Percentiles rank a stretch among this genome's conserved stretches.
Conservation (phyloP, 2,329 filamentous ascomycete species). For the Sclerotinia spermophila region DNA sequence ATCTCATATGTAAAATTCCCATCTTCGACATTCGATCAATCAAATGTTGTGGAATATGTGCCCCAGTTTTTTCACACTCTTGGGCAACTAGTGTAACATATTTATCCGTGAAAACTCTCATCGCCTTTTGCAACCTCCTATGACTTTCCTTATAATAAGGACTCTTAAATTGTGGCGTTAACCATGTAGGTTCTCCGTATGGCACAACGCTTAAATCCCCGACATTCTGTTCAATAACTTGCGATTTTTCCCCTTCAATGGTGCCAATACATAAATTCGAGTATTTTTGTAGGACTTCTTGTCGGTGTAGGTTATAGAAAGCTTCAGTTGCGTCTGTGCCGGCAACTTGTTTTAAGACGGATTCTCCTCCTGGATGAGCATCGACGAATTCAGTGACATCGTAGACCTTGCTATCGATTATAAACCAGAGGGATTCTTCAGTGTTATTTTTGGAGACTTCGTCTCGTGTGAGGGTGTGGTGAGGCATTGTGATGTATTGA, state of each 20-base stretch:
- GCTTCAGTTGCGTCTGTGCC: slow-evolving; percentile 76
- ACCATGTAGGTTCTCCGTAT: slow-evolving; percentile 82
- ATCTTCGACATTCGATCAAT: slow-evolving; percentile 75
- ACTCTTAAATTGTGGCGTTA: slow-evolving; percentile 70
- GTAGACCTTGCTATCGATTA: slow-evolving; percentile 85
- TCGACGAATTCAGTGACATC: slow-evolving; percentile 82
- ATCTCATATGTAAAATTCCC: slow-evolving; percentile 74
- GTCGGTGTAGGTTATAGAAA: slow-evolving; percentile 89
- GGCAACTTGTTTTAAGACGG: slow-evolving; percentile 75
- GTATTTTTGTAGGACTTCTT: slow-evolving; percentile 85
- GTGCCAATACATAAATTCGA: slow-evolving; percentile 70
- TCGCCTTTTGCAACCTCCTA: slow-evolving; percentile 60
- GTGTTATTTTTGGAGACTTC: slow-evolving; percentile 74
- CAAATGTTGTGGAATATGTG: slow-evolving; percentile 65
- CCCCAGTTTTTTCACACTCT: slow-evolving; percentile 70
- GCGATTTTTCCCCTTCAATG: slow-evolving; percentile 68
- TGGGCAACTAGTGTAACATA: slow-evolving; percentile 72
- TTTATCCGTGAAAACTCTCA: slow-evolving; percentile 69
- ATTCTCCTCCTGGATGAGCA: slow-evolving; percentile 74
- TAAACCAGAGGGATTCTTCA: slow-evolving; percentile 68
- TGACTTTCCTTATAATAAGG: slow-evolving; percentile 81
- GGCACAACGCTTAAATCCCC: slow-evolving; percentile 75
- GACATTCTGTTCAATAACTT: slow-evolving; percentile 64
- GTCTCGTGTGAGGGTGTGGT: slow-evolving; percentile 45
- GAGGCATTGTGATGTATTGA: slow-evolving; percentile 29